These are phyloP conservation scores for Penicillium thymicola DNA, from an alignment of 2,329 filamentous ascomycete species.

Conservation along the genomic window DNA sequence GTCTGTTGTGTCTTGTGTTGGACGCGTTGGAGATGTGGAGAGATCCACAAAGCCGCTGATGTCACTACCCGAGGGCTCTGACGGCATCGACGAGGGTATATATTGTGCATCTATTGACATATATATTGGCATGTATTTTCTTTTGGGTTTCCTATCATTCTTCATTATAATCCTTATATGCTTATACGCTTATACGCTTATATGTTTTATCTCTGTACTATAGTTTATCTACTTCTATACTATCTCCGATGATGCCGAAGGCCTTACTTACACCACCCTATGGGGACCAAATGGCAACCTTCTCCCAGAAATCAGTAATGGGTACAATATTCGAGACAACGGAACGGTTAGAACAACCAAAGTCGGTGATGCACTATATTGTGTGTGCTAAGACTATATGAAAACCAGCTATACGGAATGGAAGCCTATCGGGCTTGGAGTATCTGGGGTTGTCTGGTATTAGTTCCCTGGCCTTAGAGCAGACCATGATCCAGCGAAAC, in stretches of 20 bases:
- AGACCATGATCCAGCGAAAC: not conserved
- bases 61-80: not conserved
- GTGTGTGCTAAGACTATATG: not conserved
- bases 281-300: constrained; percentile 76
- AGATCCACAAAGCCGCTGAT: constrained; percentile 6
- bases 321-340: constrained; percentile 99
- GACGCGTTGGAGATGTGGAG: not conserved
- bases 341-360: constrained; percentile 64
- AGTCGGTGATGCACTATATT: not conserved
- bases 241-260: not conserved
- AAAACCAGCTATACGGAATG: constrained; percentile 81
- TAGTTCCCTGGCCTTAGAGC: constrained; percentile 29
- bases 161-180: too few species aligned
- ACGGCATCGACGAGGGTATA: not conserved
- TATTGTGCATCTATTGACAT: too few species aligned
- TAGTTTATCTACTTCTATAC: not conserved
- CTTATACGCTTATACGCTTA: too few species aligned
- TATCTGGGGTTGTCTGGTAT: constrained; percentile 96
- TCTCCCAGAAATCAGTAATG: constrained; percentile 97
- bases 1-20: not conserved
- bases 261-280: not conserved
- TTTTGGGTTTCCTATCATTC: not conserved
- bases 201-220: not conserved
- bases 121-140: not conserved
- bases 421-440: constrained; percentile 97